A percentile compares a stretch with the other conserved stretches of the same genome.
These are phyloP conservation scores for Suillus weaverae DNA, from an alignment of 768 basidiomycete genomes.

Conservation along the genomic window DNA sequence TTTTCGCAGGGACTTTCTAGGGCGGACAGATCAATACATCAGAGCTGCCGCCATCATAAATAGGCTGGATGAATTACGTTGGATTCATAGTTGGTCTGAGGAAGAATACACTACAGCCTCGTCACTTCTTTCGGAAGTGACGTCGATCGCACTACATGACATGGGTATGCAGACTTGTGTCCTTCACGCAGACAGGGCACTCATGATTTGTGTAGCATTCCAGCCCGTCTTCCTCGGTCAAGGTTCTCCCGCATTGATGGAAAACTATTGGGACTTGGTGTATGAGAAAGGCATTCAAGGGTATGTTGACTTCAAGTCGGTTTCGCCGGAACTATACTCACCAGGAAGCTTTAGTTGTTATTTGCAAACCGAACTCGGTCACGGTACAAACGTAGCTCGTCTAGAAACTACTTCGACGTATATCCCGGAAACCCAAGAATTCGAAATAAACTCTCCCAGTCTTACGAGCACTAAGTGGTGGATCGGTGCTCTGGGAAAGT, in stretches of 20 bases:
- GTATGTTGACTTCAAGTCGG: conserved; percentile 15
- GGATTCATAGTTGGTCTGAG: conserved; percentile 51
- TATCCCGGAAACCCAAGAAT: conserved; percentile 62
- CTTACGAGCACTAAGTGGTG: conserved; percentile 82
- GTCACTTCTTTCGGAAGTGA: conserved; percentile 48
- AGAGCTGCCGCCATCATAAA: conserved; percentile 55
- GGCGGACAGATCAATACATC: conserved; percentile 56
- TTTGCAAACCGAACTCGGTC: conserved; percentile 77
- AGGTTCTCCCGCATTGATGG: conserved; percentile 52
- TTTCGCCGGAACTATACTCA: no score
- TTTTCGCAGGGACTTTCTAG: conserved; percentile 51
- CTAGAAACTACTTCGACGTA: conserved; percentile 80
- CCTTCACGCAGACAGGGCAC: conserved; percentile 25
- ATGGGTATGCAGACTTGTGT: conserved; percentile 27
- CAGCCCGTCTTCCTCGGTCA: conserved; percentile 67
- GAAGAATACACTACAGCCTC: conserved; percentile 49
- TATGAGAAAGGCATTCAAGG: conserved; percentile 59
- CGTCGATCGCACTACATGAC: conserved; percentile 48
- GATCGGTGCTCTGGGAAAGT: conserved; percentile 72
- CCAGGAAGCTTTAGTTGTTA: conserved; percentile 50
- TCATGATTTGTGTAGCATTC: conserved; percentile 41
- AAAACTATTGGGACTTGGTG: conserved; percentile 51
- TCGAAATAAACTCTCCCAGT: conserved; percentile 75
- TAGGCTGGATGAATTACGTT: conserved; percentile 58
- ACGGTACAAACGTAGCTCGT: conserved; percentile 67